These are phyloP conservation scores for Orobanche coerulescens DNA, from an alignment of 257 asterid species.

Conservation along the genomic window DNA sequence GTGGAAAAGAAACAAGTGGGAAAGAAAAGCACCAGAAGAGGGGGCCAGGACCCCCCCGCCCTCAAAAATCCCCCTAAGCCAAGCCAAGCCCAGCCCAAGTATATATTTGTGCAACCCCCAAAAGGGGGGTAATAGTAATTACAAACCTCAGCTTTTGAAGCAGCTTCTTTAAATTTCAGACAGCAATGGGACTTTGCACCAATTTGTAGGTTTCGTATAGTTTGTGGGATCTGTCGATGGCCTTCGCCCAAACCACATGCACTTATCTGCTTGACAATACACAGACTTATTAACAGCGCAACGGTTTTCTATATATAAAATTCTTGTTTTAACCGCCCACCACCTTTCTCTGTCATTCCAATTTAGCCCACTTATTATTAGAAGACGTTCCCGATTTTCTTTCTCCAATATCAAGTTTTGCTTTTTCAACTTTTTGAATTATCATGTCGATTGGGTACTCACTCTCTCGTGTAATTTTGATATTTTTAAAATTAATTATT, in stretches of 20 bases:
- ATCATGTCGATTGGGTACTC: no score
- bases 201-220: conserved; percentile 45
- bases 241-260: conserved; percentile 25
- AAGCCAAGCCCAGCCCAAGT: not conserved
- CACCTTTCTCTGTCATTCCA: not conserved
- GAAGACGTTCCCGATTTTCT: no score
- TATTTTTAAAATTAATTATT: no score
- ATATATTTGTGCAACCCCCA: conserved; percentile 18
- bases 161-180: conserved; percentile 27
- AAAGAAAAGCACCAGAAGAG: not conserved
- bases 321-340: conserved; percentile 8
- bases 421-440: not conserved
- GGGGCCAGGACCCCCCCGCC: not conserved
- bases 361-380: no score
- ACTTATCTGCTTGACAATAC: conserved; percentile 41
- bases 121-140: conserved; percentile 1
- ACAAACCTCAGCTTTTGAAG: conserved; percentile 26
- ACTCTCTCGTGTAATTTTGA: no score
- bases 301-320: conserved; percentile 37
- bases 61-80: not conserved
- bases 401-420: not conserved
- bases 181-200: conserved; percentile 46
- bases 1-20: not conserved
- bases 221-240: conserved; percentile 9
- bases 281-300: conserved; percentile 23